A percentile compares a stretch with the other conserved stretches of the same genome.
Evolutionary conservation across 139 green algal genomes (phyloP).

Genomic region (Chlorella sorokiniana): DNA sequence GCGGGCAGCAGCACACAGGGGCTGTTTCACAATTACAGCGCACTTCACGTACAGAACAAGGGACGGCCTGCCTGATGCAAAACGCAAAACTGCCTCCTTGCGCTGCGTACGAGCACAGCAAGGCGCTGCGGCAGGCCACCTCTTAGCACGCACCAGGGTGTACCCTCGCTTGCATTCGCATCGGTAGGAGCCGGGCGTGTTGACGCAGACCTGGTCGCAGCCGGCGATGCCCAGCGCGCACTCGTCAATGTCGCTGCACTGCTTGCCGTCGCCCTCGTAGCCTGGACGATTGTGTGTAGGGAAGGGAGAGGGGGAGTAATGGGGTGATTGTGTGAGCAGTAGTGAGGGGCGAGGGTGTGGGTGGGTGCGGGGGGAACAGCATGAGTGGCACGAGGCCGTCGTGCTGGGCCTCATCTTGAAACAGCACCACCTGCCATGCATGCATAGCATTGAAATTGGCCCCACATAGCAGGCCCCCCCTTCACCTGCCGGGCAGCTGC

Average conservation of each 20-base stretch:
- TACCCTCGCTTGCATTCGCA: constrained; percentile 49
- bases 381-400: too few relatives aligned
- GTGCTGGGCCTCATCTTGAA: too few relatives aligned
- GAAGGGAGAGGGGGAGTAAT: neutral
- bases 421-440: too few relatives aligned
- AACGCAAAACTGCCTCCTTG: too few relatives aligned
- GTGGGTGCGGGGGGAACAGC: neutral
- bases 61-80: too few relatives aligned
- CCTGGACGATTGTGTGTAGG: constrained; percentile 19
- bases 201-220: constrained; percentile 55
- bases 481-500: constrained; percentile 36
- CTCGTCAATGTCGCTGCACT: constrained; percentile 61
- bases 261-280: constrained; percentile 46
- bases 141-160: constrained; percentile 49
- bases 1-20: neutral
- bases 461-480: too few relatives aligned
- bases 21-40: neutral
- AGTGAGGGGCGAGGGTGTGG: neutral
- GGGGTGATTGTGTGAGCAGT: neutral
- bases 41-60: too few relatives aligned
- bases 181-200: constrained; percentile 42
- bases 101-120: too few relatives aligned
- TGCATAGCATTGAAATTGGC: too few relatives aligned
- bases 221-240: constrained; percentile 44
- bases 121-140: too few relatives aligned